Evolutionary conservation across 2,329 filamentous ascomycete species (phyloP).

Genomic region (Aspergillus felis): DNA sequence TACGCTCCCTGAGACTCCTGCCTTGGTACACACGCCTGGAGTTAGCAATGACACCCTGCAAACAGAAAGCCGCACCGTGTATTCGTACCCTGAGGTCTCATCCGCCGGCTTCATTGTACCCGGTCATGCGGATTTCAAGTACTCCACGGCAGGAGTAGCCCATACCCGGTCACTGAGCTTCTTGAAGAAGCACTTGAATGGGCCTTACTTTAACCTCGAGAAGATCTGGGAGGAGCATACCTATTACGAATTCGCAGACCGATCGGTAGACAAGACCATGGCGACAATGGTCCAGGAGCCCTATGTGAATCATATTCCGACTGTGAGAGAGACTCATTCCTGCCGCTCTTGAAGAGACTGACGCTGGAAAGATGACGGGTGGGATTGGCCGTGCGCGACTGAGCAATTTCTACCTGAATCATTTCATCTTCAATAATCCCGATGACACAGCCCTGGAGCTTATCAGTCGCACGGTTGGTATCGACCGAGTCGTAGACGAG

Average conservation of each 20-base stretch:
- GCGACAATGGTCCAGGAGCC: constrained; percentile 75
- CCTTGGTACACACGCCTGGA: constrained; percentile 16
- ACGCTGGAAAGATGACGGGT: constrained; percentile 50
- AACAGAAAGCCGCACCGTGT: constrained; percentile 11
- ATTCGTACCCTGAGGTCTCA: constrained; percentile 45
- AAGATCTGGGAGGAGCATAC: constrained; percentile 77
- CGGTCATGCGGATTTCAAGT: constrained; percentile 49
- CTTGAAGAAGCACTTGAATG: constrained; percentile 59
- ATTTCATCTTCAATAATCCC: constrained; percentile 73
- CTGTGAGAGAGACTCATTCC: constrained; percentile 44
- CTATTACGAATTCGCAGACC: constrained; percentile 64
- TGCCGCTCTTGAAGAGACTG: background rate
- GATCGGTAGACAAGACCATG: constrained; percentile 70
- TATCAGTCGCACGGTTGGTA: constrained; percentile 66
- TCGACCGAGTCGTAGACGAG: constrained; percentile 69
- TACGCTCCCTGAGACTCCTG: background rate
- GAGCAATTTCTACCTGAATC: constrained; percentile 64
- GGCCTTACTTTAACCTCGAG: constrained; percentile 70
- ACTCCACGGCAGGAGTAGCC: constrained; percentile 54
- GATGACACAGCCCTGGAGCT: constrained; percentile 64
- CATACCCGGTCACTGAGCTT: constrained; percentile 65
- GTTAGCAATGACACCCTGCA: background rate
- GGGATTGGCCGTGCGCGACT: constrained; percentile 63
- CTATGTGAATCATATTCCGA: constrained; percentile 75
- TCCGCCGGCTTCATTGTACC: constrained; percentile 49